A percentile compares a stretch with the other conserved stretches of the same genome.
These are phyloP conservation scores for Phaeophleospora eucalypticola DNA, from an alignment of 2,329 filamentous ascomycete genomes.

Conservation along the genomic window DNA sequence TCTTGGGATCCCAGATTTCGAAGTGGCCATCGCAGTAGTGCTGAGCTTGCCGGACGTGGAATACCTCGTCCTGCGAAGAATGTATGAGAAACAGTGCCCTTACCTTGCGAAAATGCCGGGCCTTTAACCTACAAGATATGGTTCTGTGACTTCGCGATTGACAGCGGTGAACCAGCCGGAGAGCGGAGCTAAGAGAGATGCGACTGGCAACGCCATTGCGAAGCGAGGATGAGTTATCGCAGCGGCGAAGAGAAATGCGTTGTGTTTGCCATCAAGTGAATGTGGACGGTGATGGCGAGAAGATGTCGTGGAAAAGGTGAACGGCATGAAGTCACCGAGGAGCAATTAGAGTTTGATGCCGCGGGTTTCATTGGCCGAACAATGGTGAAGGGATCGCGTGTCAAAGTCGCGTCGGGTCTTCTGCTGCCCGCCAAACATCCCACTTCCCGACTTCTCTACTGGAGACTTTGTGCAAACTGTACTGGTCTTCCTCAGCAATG, in stretches of 20 bases:
- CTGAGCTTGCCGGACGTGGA: conserved; percentile 88
- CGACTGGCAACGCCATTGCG: conserved; percentile 21
- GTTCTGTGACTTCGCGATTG: conserved; percentile 49
- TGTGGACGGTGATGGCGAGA: not conserved
- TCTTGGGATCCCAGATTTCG: conserved; percentile 86
- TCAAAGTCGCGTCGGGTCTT: conserved; percentile 6
- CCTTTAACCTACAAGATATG: conserved; percentile 52
- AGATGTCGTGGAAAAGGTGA: not conserved
- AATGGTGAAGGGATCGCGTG: too few relatives aligned
- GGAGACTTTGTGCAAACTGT: too few relatives aligned
- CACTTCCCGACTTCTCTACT: not conserved
- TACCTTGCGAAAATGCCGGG: conserved; percentile 12
- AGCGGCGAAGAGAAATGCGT: not conserved
- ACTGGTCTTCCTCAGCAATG: too few relatives aligned
- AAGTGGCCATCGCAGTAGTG: conserved; percentile 75
- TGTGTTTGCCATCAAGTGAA: not conserved
- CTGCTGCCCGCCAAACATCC: not conserved
- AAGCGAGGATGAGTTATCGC: not conserved
- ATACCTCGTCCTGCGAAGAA: conserved; percentile 67
- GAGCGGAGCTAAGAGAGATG: conserved; percentile 20
- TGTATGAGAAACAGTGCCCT: conserved; percentile 20
- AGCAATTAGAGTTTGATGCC: not conserved
- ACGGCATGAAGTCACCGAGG: not conserved
- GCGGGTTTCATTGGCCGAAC: not conserved
- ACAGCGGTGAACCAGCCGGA: conserved; percentile 36